phyloP scores from a whole-genome alignment of 495 filamentous ascomycete genomes.

The Hyaloscypha bicolor region DNA sequence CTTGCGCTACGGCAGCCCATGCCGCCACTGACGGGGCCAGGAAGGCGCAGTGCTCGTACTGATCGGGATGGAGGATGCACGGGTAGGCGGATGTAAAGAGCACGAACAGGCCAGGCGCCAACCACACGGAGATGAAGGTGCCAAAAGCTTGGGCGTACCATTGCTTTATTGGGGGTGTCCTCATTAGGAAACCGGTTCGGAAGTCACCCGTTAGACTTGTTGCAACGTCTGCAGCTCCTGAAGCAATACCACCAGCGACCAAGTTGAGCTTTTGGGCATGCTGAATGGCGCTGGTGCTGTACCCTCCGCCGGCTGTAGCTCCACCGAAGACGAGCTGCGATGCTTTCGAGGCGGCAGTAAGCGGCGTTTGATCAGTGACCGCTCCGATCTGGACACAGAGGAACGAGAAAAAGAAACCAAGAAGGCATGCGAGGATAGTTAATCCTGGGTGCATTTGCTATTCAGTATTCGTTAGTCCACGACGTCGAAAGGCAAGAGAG shows the following conservation, averaged over 20 bases:
- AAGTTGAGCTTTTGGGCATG: slow-evolving; percentile 64
- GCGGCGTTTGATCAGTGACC: slow-evolving; percentile 62
- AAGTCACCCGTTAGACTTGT: slow-evolving; percentile 60
- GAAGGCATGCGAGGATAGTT: slow-evolving; percentile 60
- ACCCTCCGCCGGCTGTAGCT: slow-evolving; percentile 47
- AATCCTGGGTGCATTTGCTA: slow-evolving; percentile 57
- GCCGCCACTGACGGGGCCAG: slow-evolving; percentile 62
- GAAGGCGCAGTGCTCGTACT: slow-evolving; percentile 53
- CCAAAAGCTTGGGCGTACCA: slow-evolving; percentile 65
- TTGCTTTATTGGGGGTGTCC: slow-evolving; percentile 63
- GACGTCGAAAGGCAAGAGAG: background rate
- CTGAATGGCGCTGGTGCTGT: slow-evolving; percentile 40
- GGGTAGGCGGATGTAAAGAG: slow-evolving; percentile 68
- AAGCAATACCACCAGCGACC: slow-evolving; percentile 62
- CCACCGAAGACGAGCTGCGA: slow-evolving; percentile 67
- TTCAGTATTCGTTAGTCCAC: background rate
- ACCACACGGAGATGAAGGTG: slow-evolving; percentile 60
- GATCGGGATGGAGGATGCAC: slow-evolving; percentile 49
- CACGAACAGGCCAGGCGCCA: slow-evolving; percentile 64
- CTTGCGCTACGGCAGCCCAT: slow-evolving; percentile 65
- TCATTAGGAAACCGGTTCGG: slow-evolving; percentile 63
- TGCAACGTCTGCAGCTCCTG: slow-evolving; percentile 59
- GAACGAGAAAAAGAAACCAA: slow-evolving; percentile 71
- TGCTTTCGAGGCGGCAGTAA: slow-evolving; percentile 68
- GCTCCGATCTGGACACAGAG: slow-evolving; percentile 65